Conservation (phyloP, 164 flowering plant species). For the Vitis labrusca region DNA sequence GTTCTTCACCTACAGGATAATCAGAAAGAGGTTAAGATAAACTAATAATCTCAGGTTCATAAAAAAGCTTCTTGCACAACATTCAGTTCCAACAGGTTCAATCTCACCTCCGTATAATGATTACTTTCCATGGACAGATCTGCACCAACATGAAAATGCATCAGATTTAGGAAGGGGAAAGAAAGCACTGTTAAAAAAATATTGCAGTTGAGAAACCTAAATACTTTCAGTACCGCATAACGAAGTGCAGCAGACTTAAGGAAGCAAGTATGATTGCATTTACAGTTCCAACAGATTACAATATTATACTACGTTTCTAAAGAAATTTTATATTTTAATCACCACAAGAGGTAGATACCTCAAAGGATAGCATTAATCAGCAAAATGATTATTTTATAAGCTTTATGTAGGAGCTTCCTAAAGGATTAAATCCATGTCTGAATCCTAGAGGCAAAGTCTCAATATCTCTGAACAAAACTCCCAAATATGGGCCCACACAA, state of each 20-base stretch:
- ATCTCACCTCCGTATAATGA: constrained; percentile 47
- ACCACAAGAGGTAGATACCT: too few relatives aligned
- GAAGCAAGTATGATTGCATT: not conserved
- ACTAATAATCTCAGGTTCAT: not conserved
- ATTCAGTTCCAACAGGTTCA: constrained; percentile 1
- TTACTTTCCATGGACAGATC: constrained; percentile 42
- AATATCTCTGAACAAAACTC: too few relatives aligned
- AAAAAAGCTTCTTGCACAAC: not conserved
- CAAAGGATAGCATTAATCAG: too few relatives aligned
- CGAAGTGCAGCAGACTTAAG: not conserved
- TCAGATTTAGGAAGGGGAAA: constrained; percentile 14
- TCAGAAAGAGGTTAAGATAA: constrained; percentile 6
- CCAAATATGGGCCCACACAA: too few relatives aligned
- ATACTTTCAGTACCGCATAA: not conserved
- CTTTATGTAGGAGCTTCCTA: too few relatives aligned
- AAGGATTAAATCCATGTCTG: too few relatives aligned
- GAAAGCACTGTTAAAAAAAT: not conserved
- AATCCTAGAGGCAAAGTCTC: too few relatives aligned
- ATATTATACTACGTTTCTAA: not conserved
- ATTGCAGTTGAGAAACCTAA: not conserved
- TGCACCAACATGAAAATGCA: constrained; percentile 24
- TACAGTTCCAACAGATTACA: not conserved
- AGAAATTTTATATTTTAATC: too few relatives aligned
- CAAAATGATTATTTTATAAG: too few relatives aligned
- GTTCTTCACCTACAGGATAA: constrained; percentile 47